Evolutionary conservation across 73 alveolate species (phyloP).

Genomic region (Tetrahymena elliotti): DNA sequence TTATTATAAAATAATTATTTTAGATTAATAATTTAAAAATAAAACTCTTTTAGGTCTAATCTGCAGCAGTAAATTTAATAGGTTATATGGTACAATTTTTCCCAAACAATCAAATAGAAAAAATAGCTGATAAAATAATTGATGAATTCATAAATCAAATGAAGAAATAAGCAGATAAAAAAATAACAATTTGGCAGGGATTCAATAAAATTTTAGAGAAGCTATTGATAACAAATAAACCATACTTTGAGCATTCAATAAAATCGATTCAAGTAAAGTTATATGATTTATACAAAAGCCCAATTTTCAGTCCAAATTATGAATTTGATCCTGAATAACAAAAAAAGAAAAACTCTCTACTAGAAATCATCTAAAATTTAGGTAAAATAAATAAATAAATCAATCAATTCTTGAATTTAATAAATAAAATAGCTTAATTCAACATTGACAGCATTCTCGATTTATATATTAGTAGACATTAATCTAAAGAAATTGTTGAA

Average conservation of each 20-base stretch:
- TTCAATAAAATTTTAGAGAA: constrained; percentile 34
- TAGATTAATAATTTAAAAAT: background rate
- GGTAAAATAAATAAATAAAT: background rate
- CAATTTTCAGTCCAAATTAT: constrained; percentile 32
- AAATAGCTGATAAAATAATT: constrained; percentile 6
- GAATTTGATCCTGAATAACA: constrained; percentile 29
- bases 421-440: background rate
- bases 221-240: background rate
- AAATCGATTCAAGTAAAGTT: constrained; percentile 17
- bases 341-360: constrained; percentile 12
- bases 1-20: background rate
- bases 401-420: background rate
- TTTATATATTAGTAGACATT: constrained; percentile 12
- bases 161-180: constrained; percentile 5
- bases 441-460: constrained; percentile 25
- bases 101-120: constrained; percentile 4
- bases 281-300: constrained; percentile 21
- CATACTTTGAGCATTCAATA: constrained; percentile 7
- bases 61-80: background rate
- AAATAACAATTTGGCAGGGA: constrained; percentile 24
- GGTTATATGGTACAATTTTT: constrained; percentile 34
- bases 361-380: constrained; percentile 8
- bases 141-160: constrained; percentile 3
- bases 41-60: background rate
- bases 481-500: constrained; percentile 20